These are phyloP conservation scores for Pythium volutum DNA, from an alignment of 352 stramenopile genomes.

Conservation along the genomic window DNA sequence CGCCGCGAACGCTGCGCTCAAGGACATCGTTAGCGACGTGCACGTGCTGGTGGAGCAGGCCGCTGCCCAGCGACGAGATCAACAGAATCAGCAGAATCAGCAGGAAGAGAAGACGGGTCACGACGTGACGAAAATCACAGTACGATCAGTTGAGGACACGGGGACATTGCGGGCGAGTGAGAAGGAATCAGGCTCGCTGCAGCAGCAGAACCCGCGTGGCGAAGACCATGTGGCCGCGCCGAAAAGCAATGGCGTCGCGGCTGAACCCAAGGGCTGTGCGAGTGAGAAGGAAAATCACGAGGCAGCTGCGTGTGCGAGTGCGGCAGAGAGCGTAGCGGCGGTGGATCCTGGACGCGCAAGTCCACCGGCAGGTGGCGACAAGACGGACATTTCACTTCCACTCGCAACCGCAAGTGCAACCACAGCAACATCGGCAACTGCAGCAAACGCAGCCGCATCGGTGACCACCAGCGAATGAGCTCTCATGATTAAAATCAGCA, in stretches of 20 bases:
- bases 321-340: background rate
- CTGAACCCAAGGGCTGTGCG: background rate
- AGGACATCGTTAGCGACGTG: slow-evolving; percentile 28
- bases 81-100: background rate
- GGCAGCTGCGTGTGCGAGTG: slow-evolving; percentile 4
- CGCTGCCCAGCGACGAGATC: background rate
- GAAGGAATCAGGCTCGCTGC: background rate
- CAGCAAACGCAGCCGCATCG: background rate
- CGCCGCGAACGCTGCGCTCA: slow-evolving; percentile 38
- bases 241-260: background rate
- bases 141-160: background rate
- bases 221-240: background rate
- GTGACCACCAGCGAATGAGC: background rate
- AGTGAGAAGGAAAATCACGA: slow-evolving; percentile 21
- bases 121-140: background rate
- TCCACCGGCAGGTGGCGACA: background rate
- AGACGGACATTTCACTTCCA: background rate
- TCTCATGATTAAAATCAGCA: too few relatives aligned
- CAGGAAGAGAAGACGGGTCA: background rate
- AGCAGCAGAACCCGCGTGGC: background rate
- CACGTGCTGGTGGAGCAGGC: slow-evolving; percentile 8
- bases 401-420: background rate
- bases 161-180: background rate
- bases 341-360: background rate
- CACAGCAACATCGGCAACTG: background rate